Percentiles rank a stretch among this genome's conserved stretches.
These are phyloP conservation scores for Dendrothele bispora DNA, from an alignment of 768 basidiomycete species.

Conservation along the genomic window DNA sequence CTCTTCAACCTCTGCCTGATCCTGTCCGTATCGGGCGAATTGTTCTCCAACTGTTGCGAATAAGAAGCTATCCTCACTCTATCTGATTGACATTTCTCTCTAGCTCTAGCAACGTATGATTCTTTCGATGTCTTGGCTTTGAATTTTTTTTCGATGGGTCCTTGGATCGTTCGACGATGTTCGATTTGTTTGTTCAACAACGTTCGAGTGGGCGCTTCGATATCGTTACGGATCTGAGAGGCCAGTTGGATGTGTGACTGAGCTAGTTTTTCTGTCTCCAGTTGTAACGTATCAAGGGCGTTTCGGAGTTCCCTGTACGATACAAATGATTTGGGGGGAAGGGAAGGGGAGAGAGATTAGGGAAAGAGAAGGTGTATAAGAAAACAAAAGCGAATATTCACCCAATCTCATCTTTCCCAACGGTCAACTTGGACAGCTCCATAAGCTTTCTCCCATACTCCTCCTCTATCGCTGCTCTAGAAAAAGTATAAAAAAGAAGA, in stretches of 20 bases:
- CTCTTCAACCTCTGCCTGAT: slow-evolving; percentile 83
- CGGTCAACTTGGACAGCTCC: slow-evolving; percentile 4
- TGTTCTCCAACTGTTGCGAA: slow-evolving; percentile 82
- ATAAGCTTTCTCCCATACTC: slow-evolving; percentile 13
- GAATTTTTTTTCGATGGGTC: slow-evolving; percentile 84
- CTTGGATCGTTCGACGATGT: slow-evolving; percentile 71
- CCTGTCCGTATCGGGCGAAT: slow-evolving; percentile 92
- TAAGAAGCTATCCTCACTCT: slow-evolving; percentile 92
- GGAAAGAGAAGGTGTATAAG: neutral
- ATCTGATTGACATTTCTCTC: slow-evolving; percentile 91
- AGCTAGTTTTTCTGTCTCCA: slow-evolving; percentile 85
- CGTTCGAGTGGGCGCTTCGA: slow-evolving; percentile 64
- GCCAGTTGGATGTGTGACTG: slow-evolving; percentile 72
- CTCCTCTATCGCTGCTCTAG: slow-evolving; percentile 14
- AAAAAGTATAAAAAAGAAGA: neutral
- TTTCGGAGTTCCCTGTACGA: slow-evolving; percentile 71
- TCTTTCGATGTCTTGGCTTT: slow-evolving; percentile 88
- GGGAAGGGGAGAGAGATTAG: neutral
- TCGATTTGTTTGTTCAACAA: slow-evolving; percentile 68
- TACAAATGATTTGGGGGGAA: slow-evolving; percentile 15
- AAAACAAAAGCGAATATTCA: neutral
- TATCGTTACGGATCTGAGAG: slow-evolving; percentile 68
- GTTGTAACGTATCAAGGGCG: slow-evolving; percentile 74
- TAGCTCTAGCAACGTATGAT: slow-evolving; percentile 80
- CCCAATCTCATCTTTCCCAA: slow-evolving; percentile 19